A percentile compares a stretch with the other conserved stretches of the same genome.
These are phyloP conservation scores for Datisca glomerata DNA, from an alignment of 306 rosid genomes.

Conservation along the genomic window DNA sequence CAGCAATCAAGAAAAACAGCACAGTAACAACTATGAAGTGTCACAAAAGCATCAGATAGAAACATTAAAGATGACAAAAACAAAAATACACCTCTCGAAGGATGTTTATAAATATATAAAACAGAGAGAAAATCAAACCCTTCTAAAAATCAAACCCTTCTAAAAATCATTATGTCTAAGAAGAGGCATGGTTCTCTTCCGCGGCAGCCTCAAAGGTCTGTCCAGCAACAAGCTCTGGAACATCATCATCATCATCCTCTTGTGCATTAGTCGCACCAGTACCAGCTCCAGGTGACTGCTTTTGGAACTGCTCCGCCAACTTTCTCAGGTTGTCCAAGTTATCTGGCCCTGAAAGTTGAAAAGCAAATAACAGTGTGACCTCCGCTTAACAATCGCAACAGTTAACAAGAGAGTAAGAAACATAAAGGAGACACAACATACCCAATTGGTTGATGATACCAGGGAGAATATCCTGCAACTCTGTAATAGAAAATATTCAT, in stretches of 20 bases:
- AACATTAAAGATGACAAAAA: not conserved
- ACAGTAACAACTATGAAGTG: not conserved
- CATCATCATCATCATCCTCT: conserved; percentile 75
- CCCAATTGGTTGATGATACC: conserved; percentile 88
- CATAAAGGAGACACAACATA: conserved; percentile 5
- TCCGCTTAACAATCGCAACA: too few species aligned
- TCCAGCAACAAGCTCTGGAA: conserved; percentile 81
- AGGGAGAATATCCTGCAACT: conserved; percentile 96
- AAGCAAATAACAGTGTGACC: not conserved
- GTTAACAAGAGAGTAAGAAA: not conserved
- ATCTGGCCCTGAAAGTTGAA: conserved; percentile 58
- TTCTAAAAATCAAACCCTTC: conserved; percentile 15
- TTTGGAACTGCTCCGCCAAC: conserved; percentile 80
- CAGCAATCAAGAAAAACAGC: not conserved
- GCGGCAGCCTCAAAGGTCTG: conserved; percentile 86
- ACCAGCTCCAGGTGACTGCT: conserved; percentile 65
- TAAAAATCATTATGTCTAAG: too few species aligned
- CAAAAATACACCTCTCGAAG: not conserved
- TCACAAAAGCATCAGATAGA: not conserved
- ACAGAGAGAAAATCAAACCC: conserved; percentile 27
- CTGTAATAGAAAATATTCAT: conserved; percentile 37
- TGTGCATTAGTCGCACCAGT: conserved; percentile 26
- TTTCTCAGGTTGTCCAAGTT: conserved; percentile 89
- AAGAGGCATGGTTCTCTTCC: conserved; percentile 42
- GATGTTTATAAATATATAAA: conserved; percentile 19